Base-by-base conservation (phyloP, 106 monocot species). In the Dendrobium chrysotoxum region DNA sequence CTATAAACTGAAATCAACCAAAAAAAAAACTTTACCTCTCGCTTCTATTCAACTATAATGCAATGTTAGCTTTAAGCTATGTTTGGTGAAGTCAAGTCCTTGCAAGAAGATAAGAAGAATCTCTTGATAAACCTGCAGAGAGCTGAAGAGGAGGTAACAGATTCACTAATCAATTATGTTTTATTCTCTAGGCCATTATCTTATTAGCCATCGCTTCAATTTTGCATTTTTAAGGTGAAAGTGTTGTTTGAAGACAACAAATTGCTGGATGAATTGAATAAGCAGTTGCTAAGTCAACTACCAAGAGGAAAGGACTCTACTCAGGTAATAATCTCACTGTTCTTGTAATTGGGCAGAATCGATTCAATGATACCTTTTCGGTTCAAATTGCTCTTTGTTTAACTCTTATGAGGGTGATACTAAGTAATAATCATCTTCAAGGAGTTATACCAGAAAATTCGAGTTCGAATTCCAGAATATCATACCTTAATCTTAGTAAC, bases 131-230 rank as follows among this genome's bases (percentile, higher is more conserved):
- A 96, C 83, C 93, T 96, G 71, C 28, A 82, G 47, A 88, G 86
- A 84, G 96, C 96, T 77, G 93, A 92, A 85, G 93, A 89, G 25
- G 96, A 96, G 92, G 96, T 92, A 90, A 44, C 53, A 28, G 41
- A 20, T 42, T 42, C 40, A 0, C 65, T n/a, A 7, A 84, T 30
- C 28, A 5, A 7, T 6, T 30, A 1, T 58, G 18, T 21, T 40
- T 75, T 78, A 53, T 73, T 77, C 46, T 30, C 47, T 82, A 38
- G 39, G n/a, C 18, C n/a, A 40, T 81, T 76, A 57, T 79, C 25
- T 78, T 8, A 71, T 81, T 9, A 18, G 67, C 23, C 18, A 65
- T 68, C 5, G 25, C 23, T 66, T 18, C n/a, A 66, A 66, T 28
- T 66, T 66, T 2, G 71, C n/a, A 47, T 68, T 76, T 61, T 84